Conservation (phyloP, 2,329 filamentous ascomycete genomes). For the Stagonosporopsis chrysanthemi region DNA sequence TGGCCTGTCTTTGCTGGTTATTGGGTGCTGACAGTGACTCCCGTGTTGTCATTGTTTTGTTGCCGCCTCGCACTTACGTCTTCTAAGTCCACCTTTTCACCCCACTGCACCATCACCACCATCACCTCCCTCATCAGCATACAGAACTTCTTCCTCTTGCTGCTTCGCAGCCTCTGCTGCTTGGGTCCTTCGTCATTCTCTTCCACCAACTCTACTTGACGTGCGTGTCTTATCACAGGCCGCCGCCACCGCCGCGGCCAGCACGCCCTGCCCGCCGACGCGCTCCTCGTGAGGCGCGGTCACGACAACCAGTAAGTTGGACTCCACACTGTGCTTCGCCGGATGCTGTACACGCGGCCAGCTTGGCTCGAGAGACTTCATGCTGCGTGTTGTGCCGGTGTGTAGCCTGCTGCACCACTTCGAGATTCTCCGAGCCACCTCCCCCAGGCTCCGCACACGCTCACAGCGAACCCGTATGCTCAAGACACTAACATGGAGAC, state of each 20-base stretch:
- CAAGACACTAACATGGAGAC: not conserved
- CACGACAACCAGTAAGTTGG: conserved; percentile 1
- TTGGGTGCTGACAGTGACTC: not conserved
- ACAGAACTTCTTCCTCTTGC: not conserved
- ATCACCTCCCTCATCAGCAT: not conserved
- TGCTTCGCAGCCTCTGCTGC: not conserved
- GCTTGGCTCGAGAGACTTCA: not conserved
- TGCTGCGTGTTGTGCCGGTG: not conserved
- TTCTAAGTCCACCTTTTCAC: not conserved
- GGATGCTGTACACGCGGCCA: too few relatives aligned
- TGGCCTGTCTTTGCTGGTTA: not conserved
- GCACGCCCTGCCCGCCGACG: conserved; percentile 1
- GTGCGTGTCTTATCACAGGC: not conserved
- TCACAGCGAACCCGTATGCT: not conserved
- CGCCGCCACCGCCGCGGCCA: too few relatives aligned
- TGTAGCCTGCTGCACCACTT: too few relatives aligned
- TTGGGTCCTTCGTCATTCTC: not conserved
- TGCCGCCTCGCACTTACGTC: not conserved
- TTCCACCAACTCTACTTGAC: not conserved
- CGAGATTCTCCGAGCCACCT: not conserved
- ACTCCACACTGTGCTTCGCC: not conserved
- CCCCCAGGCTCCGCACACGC: not conserved
- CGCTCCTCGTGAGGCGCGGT: conserved; percentile 5
- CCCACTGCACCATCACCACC: too few relatives aligned
- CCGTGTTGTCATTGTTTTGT: not conserved